Evolutionary conservation across 2,329 filamentous ascomycete genomes (phyloP).

Genomic region (Aureobasidium musti): DNA sequence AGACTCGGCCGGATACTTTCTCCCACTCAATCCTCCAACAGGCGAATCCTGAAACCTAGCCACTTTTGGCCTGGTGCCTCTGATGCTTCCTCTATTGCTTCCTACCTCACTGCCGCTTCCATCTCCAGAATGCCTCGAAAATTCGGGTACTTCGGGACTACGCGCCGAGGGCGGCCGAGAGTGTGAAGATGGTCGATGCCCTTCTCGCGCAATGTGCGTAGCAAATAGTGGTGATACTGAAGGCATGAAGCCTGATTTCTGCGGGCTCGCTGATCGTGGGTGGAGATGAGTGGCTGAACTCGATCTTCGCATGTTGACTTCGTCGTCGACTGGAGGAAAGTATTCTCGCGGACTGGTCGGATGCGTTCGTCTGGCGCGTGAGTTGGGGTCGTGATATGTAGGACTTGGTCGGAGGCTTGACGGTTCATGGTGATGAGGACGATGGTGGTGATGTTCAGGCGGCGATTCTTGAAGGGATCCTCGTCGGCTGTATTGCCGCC

Average conservation of each 20-base stretch:
- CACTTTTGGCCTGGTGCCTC: not conserved
- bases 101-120: conserved; percentile 22
- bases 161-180: conserved; percentile 22
- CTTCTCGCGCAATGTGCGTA: conserved; percentile 45
- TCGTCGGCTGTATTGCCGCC: conserved; percentile 5
- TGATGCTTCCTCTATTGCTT: not conserved
- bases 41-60: conserved; percentile 2
- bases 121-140: conserved; percentile 3
- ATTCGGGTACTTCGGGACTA: conserved; percentile 7
- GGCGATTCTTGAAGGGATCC: conserved; percentile 35
- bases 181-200: conserved; percentile 18
- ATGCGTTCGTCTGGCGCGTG: not conserved
- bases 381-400: conserved; percentile 12
- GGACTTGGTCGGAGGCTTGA: conserved; percentile 10
- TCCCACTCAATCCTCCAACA: not conserved
- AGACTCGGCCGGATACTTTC: conserved; percentile 27
- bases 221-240: conserved; percentile 52
- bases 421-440: conserved; percentile 42
- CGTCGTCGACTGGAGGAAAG: conserved; percentile 33
- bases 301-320: conserved; percentile 27
- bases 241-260: conserved; percentile 46
- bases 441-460: conserved; percentile 39
- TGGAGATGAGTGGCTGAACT: conserved; percentile 32
- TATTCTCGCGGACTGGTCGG: conserved; percentile 38
- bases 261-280: conserved; percentile 30